phyloP scores from a whole-genome alignment of 441 rosid species.

The Adansonia grandidieri region DNA sequence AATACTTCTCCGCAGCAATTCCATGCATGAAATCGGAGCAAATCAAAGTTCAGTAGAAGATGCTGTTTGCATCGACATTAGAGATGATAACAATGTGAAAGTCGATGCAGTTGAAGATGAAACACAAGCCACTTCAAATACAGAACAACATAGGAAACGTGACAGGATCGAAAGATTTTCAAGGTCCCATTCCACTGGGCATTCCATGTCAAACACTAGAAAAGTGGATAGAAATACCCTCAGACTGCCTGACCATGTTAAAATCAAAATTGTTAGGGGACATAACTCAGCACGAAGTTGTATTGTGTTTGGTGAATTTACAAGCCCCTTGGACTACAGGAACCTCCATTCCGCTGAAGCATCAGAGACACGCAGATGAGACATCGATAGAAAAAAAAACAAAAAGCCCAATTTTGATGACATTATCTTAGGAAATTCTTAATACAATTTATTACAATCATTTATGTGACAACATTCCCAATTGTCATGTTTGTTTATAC shows the following conservation, averaged over 20 bases:
- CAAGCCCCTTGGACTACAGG: not conserved
- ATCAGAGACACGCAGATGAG: not conserved
- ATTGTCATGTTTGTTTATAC: not conserved
- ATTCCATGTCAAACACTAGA: not conserved
- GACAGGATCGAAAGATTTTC: not conserved
- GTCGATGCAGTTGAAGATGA: not conserved
- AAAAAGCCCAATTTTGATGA: not conserved
- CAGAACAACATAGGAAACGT: not conserved
- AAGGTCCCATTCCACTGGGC: constrained; percentile 4
- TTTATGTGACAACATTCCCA: not conserved
- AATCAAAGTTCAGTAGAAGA: not conserved
- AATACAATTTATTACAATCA: not conserved
- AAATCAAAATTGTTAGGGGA: not conserved
- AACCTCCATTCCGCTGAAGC: not conserved
- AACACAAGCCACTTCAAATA: not conserved
- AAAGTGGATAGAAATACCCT: not conserved
- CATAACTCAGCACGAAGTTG: not conserved
- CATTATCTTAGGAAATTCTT: not conserved
- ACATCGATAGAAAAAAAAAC: not conserved
- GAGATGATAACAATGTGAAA: not conserved
- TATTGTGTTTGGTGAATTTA: not conserved
- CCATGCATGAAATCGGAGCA: not conserved
- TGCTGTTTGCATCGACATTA: not conserved
- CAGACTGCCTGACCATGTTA: not conserved
- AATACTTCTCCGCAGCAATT: constrained; percentile 7